A percentile compares a stretch with the other conserved stretches of the same genome.
Evolutionary conservation across 495 filamentous ascomycete genomes (phyloP).

Genomic region (Penicillium mononematosum): DNA sequence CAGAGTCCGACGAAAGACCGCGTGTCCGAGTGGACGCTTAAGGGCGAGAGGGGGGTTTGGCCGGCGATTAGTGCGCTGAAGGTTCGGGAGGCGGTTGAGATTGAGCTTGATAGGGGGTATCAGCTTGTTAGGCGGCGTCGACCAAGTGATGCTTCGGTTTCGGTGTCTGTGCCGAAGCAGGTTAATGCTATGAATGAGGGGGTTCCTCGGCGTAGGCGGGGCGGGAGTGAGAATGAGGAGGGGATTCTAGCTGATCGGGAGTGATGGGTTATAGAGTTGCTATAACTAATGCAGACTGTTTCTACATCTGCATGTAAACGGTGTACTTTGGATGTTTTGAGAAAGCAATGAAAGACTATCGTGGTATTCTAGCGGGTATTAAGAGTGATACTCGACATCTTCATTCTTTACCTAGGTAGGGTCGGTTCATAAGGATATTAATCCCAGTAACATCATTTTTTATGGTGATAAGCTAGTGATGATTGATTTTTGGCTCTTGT

Average conservation of each 20-base stretch:
- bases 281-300: not conserved
- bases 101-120: constrained; percentile 80
- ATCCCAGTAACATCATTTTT: constrained; percentile 32
- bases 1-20: constrained; percentile 74
- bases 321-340: not conserved
- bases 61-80: constrained; percentile 82
- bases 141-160: constrained; percentile 34
- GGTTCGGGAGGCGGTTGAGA: constrained; percentile 82
- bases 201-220: constrained; percentile 27
- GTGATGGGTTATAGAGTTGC: not conserved
- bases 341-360: not conserved
- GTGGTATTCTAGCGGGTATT: not conserved
- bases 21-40: constrained; percentile 79
- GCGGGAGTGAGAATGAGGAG: constrained; percentile 30
- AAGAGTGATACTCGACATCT: not conserved
- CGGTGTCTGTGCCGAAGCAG: constrained; percentile 14
- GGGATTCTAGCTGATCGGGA: constrained; percentile 30
- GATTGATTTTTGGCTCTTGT: constrained; percentile 39
- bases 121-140: constrained; percentile 67
- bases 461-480: constrained; percentile 28
- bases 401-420: constrained; percentile 23
- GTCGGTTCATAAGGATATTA: constrained; percentile 34
- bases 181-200: constrained; percentile 34
- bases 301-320: not conserved
- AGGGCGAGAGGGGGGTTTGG: constrained; percentile 88